phyloP scores from a whole-genome alignment of 2,329 filamentous ascomycete species.

The Hypocrella siamensis region DNA sequence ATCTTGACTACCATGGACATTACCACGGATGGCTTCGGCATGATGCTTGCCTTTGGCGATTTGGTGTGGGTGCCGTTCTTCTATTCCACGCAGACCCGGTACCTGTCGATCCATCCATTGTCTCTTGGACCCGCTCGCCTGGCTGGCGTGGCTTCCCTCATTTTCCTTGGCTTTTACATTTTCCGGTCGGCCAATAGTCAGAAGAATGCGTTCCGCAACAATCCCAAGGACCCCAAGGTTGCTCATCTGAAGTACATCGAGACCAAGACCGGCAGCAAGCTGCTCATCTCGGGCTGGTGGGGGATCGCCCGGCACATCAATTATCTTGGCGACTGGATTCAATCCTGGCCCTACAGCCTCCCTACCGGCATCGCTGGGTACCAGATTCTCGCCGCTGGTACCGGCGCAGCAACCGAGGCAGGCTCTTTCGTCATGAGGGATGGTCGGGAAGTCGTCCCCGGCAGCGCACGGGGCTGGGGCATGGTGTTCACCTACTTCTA shows the following conservation, averaged over 20 bases:
- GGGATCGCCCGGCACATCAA: constrained; percentile 85
- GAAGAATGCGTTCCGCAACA: constrained; percentile 85
- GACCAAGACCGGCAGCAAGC: constrained; percentile 65
- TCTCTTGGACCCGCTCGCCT: constrained; percentile 58
- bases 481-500: constrained; percentile 92
- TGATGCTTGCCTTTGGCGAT: constrained; percentile 89
- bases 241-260: constrained; percentile 73
- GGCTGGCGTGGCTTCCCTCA: constrained; percentile 47
- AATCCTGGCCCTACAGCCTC: constrained; percentile 79
- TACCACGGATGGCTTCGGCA: constrained; percentile 82
- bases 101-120: constrained; percentile 68
- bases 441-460: constrained; percentile 51
- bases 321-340: constrained; percentile 89
- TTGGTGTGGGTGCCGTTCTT: constrained; percentile 85
- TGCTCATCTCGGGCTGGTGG: constrained; percentile 87
- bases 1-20: constrained; percentile 92
- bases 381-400: constrained; percentile 44
- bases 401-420: constrained; percentile 28
- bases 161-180: constrained; percentile 65
- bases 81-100: constrained; percentile 72
- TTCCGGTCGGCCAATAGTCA: constrained; percentile 91
- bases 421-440: constrained; percentile 39
- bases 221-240: constrained; percentile 67
- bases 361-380: constrained; percentile 79
- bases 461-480: constrained; percentile 64